Base-by-base conservation (phyloP, 305 asterid genomes). In the Fraxinus floribunda region DNA sequence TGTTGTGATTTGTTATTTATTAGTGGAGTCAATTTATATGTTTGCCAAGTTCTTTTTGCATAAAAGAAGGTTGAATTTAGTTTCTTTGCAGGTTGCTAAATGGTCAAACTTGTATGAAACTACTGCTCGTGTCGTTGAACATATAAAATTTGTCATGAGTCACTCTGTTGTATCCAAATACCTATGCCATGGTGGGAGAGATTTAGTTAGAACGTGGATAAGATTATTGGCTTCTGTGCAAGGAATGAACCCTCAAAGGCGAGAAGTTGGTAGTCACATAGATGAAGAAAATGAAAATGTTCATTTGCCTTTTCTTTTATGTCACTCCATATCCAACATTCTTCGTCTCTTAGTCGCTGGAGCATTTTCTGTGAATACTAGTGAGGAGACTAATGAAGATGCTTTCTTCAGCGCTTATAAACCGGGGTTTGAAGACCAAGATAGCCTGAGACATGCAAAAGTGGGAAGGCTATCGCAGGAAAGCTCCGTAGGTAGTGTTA, bases 401-500 rank as follows among this genome's bases (percentile, higher is more conserved):
- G 81, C 85, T 77, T 83, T 62, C 80, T 81, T 74, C 84, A 64
- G 85, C 82, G 71, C 83, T 7, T 86, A 76, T 68, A 90, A 82
- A 78, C 89, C 83, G 80, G 94, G 89, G 83, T 82, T 84, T 83
- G 98, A 94, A 82, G 93, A 94, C 80, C 95, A 92, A 91, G 98
- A 92, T 85, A 85, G 83, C 81, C 84, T 76, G 77, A 91, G 98
- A 85, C 98, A 90, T 92, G 94, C 98, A 83, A 93, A 97, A 90
- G 97, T 97, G 81, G 98, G 98, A 87, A 91, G 97, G 90, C 89
- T 92, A 80, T 93, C 97, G 70, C 93, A 90, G 88, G 97, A 96
- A 89, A 90, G 98, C 90, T 91, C 97, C 8, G 90, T 92, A 78
- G 83, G 92, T 83, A 88, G 93, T 80, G 79, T 84, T 83, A 86